These are phyloP conservation scores for Kodamaea lidongshanica DNA, from an alignment of 805 yeast species.

Conservation along the genomic window DNA sequence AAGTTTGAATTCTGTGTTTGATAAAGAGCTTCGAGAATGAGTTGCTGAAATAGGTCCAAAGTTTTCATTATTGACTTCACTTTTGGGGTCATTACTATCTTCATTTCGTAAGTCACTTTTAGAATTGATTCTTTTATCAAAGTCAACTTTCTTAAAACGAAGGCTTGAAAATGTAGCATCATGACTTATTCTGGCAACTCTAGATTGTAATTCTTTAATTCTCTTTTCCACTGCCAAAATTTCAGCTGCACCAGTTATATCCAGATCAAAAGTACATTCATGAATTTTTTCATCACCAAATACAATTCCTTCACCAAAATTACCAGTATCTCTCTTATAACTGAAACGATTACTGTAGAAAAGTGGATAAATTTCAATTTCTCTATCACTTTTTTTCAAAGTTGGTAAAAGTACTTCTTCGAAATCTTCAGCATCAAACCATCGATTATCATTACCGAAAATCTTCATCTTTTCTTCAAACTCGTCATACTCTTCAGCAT, in stretches of 20 bases:
- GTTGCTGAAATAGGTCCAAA: too few relatives aligned
- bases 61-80: conserved; percentile 6
- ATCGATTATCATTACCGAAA: conserved; percentile 49
- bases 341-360: conserved; percentile 63
- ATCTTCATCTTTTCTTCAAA: conserved; percentile 20
- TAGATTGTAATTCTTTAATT: conserved; percentile 19
- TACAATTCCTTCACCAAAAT: conserved; percentile 3
- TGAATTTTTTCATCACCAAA: conserved; percentile 27
- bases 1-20: too few relatives aligned
- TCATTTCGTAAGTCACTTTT: conserved; percentile 3
- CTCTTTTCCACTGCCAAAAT: conserved; percentile 22
- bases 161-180: conserved; percentile 7
- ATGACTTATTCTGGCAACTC: conserved; percentile 9
- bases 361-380: conserved; percentile 52
- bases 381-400: conserved; percentile 29
- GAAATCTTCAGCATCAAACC: conserved; percentile 62
- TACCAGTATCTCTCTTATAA: conserved; percentile 55
- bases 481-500: conserved; percentile 5
- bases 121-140: conserved; percentile 13
- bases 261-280: conserved; percentile 22
- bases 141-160: conserved; percentile 16
- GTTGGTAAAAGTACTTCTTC: conserved; percentile 48
- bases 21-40: too few relatives aligned
- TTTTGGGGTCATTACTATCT: conserved; percentile 8
- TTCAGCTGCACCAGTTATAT: conserved; percentile 24